phyloP scores from a whole-genome alignment of 305 asterid genomes.

The Solanum aculeatissimum region DNA sequence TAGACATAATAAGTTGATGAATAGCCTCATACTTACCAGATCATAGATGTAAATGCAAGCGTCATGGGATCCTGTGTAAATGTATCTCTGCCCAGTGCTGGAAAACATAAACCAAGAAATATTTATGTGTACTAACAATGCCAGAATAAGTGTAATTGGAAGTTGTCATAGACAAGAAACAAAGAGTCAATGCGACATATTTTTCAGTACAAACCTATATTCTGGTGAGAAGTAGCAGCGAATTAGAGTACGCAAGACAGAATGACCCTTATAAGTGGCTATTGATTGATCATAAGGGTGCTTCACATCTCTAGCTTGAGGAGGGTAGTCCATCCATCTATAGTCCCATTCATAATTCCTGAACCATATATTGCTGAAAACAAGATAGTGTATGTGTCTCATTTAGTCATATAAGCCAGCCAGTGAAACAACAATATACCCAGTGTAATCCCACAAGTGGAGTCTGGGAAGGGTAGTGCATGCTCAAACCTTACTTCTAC shows the following conservation, averaged over 20 bases:
- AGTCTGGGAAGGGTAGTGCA: background rate
- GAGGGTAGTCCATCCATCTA: slow-evolving; percentile 92
- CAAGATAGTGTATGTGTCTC: background rate
- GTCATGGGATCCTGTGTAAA: slow-evolving; percentile 90
- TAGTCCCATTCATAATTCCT: slow-evolving; percentile 86
- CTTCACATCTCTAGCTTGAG: slow-evolving; percentile 50
- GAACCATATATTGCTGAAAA: slow-evolving; percentile 31
- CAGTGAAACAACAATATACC: background rate
- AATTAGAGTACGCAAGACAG: slow-evolving; percentile 73
- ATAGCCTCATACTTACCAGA: slow-evolving; percentile 39
- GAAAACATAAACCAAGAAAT: slow-evolving; percentile 2
- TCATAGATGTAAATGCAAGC: slow-evolving; percentile 65
- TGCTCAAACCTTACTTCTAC: background rate
- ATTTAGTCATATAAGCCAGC: background rate
- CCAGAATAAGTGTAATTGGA: background rate
- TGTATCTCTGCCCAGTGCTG: slow-evolving; percentile 95
- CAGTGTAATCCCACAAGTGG: background rate
- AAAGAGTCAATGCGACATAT: background rate
- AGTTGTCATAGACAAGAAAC: background rate
- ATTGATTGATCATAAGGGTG: slow-evolving; percentile 78
- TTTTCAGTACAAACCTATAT: slow-evolving; percentile 37
- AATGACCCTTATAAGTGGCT: slow-evolving; percentile 73
- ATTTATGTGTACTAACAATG: background rate
- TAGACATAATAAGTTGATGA: background rate
- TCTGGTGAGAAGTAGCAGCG: slow-evolving; percentile 93